These are phyloP conservation scores for Apodospora peruviana DNA, from an alignment of 495 filamentous ascomycete genomes.

Conservation along the genomic window DNA sequence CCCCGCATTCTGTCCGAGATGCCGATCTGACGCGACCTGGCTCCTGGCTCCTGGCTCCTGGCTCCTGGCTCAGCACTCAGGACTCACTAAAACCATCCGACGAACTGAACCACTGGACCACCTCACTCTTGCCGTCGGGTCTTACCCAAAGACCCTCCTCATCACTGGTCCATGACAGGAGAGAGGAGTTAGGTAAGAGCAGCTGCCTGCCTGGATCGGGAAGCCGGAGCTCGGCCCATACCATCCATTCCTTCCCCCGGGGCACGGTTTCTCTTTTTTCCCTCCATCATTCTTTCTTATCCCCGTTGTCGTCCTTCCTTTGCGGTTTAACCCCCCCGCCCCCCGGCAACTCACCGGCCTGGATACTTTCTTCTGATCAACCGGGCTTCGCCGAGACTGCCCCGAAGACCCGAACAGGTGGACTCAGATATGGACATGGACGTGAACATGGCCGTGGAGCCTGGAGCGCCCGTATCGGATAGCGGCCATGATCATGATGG, in stretches of 20 bases:
- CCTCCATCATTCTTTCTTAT: background rate
- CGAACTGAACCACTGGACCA: too few species aligned
- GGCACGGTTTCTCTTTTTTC: background rate
- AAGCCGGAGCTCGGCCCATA: background rate
- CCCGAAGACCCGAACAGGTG: background rate
- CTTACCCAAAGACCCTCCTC: too few species aligned
- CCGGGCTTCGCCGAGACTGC: background rate
- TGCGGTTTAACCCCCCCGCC: background rate
- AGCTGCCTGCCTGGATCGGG: too few species aligned
- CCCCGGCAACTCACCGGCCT: background rate
- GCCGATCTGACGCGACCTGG: constrained; percentile 18
- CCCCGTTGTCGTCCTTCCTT: background rate
- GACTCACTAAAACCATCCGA: too few species aligned
- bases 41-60: background rate
- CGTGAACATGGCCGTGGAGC: constrained; percentile 7
- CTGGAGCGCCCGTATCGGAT: too few species aligned
- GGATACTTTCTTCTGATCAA: background rate
- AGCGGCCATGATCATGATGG: background rate
- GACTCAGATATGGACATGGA: constrained; percentile 19
- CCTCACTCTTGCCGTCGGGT: too few species aligned
- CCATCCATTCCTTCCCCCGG: background rate
- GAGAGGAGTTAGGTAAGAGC: too few species aligned
- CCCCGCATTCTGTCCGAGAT: constrained; percentile 32
- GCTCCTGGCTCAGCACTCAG: too few species aligned
- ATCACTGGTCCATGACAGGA: background rate